Evolutionary conservation across 2,329 filamentous ascomycete genomes (phyloP), one percentile per base, ranked within the genome.

Genomic region (Lachnellula hyalina): DNA sequence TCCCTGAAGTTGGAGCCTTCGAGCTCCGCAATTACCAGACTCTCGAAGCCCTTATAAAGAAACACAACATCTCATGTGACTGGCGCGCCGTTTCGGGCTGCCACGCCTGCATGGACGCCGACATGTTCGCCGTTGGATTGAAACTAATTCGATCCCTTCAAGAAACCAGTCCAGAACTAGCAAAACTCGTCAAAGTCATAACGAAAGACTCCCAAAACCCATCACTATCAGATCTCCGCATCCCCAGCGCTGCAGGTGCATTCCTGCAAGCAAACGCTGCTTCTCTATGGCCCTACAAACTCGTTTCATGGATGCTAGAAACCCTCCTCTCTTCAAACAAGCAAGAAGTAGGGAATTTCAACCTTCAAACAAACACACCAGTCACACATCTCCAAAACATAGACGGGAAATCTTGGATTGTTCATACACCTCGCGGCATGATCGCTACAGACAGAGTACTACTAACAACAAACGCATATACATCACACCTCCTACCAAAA

Each of bases 381-480:
- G 87, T 84, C 1, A 77, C 75, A 6, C 67, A 70, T 11, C 65
- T 85, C 32, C 74, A 78, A 56, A 70, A 63, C 32, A 53, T 61
- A 34, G 61, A 61, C 3, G 55, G 63, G 11, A 62, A 57, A 34
- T 54, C 61, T 34, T 92, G 87, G 83, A 75, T 77, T 0, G 73
- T 90, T 0, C 74, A 83, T 47, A 95, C 90, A 0, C 71, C 77
- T 0, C 82, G 90, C 21, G 91, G 90, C n/a, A 74, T 72, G 42
- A 78, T 95, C 53, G 68, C 68, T 0, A 77, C 90, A 1, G 72
- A 74, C 12, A 77, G 81, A 35, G 81, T 96, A 19, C 77, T 96
- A 17, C 78, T 96, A 15, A 87, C 89, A 4, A 93, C 87, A 0
- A 96, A 96, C 67, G 92, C 77, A 3, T 95, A 96, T 70, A 92